Conservation (phyloP, 208 protist genomes). For the Leishmania turanica region DNA sequence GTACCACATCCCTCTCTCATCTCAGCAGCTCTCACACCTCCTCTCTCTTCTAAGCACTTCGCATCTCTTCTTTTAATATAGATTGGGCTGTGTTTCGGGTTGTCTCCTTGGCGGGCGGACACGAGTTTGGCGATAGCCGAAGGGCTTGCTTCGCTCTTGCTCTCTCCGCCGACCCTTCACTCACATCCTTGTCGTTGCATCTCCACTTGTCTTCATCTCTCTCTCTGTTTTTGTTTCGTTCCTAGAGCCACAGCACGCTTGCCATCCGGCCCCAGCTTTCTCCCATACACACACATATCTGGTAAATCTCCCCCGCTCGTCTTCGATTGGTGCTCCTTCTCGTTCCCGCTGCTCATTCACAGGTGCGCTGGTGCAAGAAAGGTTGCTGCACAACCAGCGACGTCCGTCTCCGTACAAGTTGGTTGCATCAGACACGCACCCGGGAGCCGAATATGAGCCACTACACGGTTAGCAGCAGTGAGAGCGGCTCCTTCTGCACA, state of each 20-base stretch:
- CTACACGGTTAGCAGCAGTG: constrained; percentile 39
- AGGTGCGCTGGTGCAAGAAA: neutral
- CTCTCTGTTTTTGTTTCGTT: neutral
- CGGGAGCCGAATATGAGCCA: constrained; percentile 16
- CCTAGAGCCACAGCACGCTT: neutral
- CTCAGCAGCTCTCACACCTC: neutral
- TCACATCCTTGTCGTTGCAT: neutral
- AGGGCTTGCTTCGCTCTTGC: neutral
- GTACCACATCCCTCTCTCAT: neutral
- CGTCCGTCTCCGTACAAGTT: neutral
- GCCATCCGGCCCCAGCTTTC: neutral
- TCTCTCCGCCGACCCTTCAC: neutral
- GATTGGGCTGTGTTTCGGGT: neutral
- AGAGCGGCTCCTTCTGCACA: constrained; percentile 37
- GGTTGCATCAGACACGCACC: neutral
- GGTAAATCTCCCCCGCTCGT: neutral
- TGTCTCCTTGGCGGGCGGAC: neutral
- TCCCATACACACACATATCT: neutral
- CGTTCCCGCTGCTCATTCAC: neutral
- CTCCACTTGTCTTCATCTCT: neutral
- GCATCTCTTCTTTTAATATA: neutral
- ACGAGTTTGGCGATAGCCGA: neutral
- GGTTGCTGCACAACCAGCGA: neutral
- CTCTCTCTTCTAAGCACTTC: neutral
- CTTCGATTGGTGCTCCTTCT: neutral